A percentile compares a stretch with the other conserved stretches of the same genome.
These are phyloP conservation scores for Spiraea crenata DNA, from an alignment of 331 rosid species.

Conservation along the genomic window DNA sequence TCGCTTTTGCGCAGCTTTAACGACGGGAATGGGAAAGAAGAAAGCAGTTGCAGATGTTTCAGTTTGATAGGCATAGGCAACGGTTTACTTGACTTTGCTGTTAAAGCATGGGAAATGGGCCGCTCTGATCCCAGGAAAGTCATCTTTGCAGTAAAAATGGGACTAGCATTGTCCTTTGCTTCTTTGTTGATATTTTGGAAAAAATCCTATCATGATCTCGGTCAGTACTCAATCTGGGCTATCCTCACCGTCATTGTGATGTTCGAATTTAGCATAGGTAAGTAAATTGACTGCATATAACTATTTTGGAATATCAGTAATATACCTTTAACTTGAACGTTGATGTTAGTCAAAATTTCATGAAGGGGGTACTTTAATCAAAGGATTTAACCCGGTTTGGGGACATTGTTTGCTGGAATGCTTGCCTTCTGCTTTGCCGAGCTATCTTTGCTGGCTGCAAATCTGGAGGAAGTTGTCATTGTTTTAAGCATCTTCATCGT, in stretches of 20 bases:
- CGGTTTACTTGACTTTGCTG: constrained; percentile 7
- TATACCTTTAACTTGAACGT: not conserved
- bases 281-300: not conserved
- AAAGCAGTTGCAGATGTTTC: not conserved
- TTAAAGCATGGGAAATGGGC: constrained; percentile 30
- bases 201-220: constrained; percentile 16
- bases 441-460: constrained; percentile 24
- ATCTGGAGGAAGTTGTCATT: constrained; percentile 26
- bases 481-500: constrained; percentile 25
- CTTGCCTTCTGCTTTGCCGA: constrained; percentile 28
- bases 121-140: constrained; percentile 30
- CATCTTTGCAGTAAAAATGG: constrained; percentile 32
- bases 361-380: constrained; percentile 35
- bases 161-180: constrained; percentile 26
- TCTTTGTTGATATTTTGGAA: constrained; percentile 33
- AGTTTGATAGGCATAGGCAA: constrained; percentile 10
- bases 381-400: constrained; percentile 31
- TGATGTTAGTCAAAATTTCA: not conserved
- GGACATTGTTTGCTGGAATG: constrained; percentile 31
- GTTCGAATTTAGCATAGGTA: constrained; percentile 38
- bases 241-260: constrained; percentile 36
- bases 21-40: not conserved
- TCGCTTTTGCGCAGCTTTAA: constrained; percentile 12
- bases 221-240: constrained; percentile 35
- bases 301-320: too few relatives aligned